These are phyloP conservation scores for Calonectria hawksworthii DNA, from an alignment of 2,329 filamentous ascomycete species.

Conservation along the genomic window DNA sequence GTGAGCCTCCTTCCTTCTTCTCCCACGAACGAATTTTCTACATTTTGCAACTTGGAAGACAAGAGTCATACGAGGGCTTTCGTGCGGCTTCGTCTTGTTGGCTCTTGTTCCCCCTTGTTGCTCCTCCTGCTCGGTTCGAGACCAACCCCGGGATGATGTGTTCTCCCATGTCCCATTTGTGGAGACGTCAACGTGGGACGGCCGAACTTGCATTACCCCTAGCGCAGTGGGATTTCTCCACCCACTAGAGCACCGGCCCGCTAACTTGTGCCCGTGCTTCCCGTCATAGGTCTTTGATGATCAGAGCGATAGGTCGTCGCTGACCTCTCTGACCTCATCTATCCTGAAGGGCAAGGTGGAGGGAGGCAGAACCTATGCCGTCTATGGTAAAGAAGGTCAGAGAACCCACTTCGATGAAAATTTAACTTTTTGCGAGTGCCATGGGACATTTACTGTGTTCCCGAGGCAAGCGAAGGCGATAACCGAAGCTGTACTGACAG, in stretches of 20 bases:
- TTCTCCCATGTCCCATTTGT: background rate
- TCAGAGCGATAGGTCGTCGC: constrained; percentile 35
- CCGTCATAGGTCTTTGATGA: constrained; percentile 31
- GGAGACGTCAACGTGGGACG: background rate
- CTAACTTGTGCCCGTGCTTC: constrained; percentile 16
- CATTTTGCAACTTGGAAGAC: background rate
- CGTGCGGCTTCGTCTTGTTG: background rate
- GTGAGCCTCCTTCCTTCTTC: constrained; percentile 8
- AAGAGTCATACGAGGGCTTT: background rate
- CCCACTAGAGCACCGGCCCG: background rate
- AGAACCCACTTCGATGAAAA: background rate
- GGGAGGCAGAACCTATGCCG: constrained; percentile 52
- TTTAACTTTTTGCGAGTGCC: background rate
- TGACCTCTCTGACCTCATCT: constrained; percentile 47
- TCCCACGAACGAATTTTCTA: background rate
- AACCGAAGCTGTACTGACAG: background rate
- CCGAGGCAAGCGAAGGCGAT: background rate
- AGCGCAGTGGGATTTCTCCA: constrained; percentile 11
- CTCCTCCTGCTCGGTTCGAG: background rate
- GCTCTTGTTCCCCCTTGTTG: background rate
- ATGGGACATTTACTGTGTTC: too few species aligned
- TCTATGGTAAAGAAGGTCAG: constrained; percentile 53
- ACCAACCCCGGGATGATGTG: constrained; percentile 1
- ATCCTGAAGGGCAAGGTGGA: constrained; percentile 44
- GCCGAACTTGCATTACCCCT: background rate